These are phyloP conservation scores for Elsinoe perseae DNA, from an alignment of 2,329 filamentous ascomycete species.

Conservation along the genomic window DNA sequence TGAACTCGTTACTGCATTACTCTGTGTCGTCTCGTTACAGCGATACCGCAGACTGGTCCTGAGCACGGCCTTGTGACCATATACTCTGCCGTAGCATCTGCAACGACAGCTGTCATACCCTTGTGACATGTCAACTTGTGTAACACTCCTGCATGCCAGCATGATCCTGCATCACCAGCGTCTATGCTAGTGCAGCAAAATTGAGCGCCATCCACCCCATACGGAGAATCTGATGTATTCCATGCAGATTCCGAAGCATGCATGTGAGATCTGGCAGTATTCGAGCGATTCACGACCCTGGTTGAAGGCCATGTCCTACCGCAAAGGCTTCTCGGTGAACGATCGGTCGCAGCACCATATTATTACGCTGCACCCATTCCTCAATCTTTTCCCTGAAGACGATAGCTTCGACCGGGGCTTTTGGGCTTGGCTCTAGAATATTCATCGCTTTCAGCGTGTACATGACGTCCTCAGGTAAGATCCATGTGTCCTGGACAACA, in stretches of 20 bases:
- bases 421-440: slow-evolving; percentile 49
- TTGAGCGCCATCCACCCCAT: neutral
- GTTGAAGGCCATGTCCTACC: slow-evolving; percentile 22
- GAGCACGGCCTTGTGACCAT: neutral
- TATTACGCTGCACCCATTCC: slow-evolving; percentile 57
- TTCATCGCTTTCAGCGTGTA: slow-evolving; percentile 72
- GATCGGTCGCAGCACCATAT: slow-evolving; percentile 55
- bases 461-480: slow-evolving; percentile 76
- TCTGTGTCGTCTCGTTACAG: neutral
- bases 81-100: neutral
- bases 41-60: neutral
- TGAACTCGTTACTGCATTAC: slow-evolving; percentile 1
- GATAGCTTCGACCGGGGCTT: slow-evolving; percentile 44
- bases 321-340: slow-evolving; percentile 71
- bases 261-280: neutral
- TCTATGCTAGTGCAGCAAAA: slow-evolving; percentile 1
- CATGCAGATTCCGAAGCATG: neutral
- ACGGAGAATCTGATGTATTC: neutral
- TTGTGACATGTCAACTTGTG: neutral
- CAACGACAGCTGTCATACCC: slow-evolving; percentile 3
- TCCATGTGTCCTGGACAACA: slow-evolving; percentile 72
- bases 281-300: slow-evolving; percentile 2
- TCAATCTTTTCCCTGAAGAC: slow-evolving; percentile 53
- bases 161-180: neutral
- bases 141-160: slow-evolving; percentile 7